Percentiles rank a stretch among this genome's conserved stretches.
phyloP scores from a whole-genome alignment of 2,329 filamentous ascomycete genomes.

The Stagonosporopsis rhizophila region DNA sequence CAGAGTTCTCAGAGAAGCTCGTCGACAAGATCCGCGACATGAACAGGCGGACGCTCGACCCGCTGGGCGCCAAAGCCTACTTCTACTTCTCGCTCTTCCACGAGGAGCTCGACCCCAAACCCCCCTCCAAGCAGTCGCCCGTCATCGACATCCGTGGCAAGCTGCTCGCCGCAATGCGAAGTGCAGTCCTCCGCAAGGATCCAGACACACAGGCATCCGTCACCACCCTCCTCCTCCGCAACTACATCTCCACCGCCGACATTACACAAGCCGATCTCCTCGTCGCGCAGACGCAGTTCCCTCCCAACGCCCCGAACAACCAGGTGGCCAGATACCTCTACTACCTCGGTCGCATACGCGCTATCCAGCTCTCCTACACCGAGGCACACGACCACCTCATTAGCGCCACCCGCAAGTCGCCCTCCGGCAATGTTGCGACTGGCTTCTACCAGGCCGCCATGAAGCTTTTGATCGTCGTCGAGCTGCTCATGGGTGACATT shows the following conservation, averaged over 20 bases:
- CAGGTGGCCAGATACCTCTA: constrained; percentile 97
- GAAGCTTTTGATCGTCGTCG: constrained; percentile 95
- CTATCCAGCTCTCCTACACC: constrained; percentile 95
- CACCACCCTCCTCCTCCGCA: constrained; percentile 91
- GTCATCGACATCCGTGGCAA: constrained; percentile 86
- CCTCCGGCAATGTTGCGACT: constrained; percentile 84
- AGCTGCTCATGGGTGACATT: constrained; percentile 98
- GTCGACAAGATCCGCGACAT: constrained; percentile 84
- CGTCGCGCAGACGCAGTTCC: constrained; percentile 95
- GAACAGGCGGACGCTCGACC: constrained; percentile 93
- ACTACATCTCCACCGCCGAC: constrained; percentile 94
- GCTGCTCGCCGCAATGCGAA: constrained; percentile 86
- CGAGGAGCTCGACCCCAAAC: constrained; percentile 85
- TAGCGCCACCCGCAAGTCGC: constrained; percentile 92
- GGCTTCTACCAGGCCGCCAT: constrained; percentile 96
- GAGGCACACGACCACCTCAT: constrained; percentile 95
- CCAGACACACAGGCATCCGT: constrained; percentile 96
- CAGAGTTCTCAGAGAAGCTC: constrained; percentile 82
- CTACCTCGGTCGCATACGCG: constrained; percentile 94
- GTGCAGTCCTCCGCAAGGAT: constrained; percentile 95
- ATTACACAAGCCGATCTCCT: constrained; percentile 96
- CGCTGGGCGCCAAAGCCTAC: constrained; percentile 92
- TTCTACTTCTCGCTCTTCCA: constrained; percentile 98
- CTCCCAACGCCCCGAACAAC: constrained; percentile 92
- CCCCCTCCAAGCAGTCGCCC: constrained; percentile 86